Base-by-base conservation (phyloP, 2,329 filamentous ascomycete species). In the Teratosphaeriaceae sp. region DNA sequence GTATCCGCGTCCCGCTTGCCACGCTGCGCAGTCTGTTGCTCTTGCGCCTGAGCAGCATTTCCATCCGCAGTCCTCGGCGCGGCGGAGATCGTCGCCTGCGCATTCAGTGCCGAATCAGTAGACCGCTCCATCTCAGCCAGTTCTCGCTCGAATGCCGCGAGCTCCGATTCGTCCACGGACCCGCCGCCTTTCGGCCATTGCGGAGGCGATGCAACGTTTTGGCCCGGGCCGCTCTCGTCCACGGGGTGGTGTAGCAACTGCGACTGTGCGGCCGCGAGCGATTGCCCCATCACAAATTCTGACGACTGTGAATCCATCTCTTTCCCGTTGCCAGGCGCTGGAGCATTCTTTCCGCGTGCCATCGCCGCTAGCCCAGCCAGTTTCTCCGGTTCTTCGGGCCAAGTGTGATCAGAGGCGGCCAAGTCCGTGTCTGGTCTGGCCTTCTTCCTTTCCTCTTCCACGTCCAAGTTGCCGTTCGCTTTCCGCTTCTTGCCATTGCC, bases 111-210 rank as follows among this genome's bases (percentile, higher is more conserved):
- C 45, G 5, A 33, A 27, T 18, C n/a, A 46, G 42, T 41, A 16
- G 9, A 5, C 11, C n/a, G 13, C 26, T 61, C 58, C 37, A 60
- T 44, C 15, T 50, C 51, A 6, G 80, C 83, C 43, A 94, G 80
- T 42, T 94, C 86, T 2, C 85, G 84, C 61, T 95, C 84, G 59
- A 94, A 94, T 7, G 86, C 85, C 2, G 85, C 80, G 7, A 86
- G 66, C 30, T 68, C 66, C 12, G 72, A 67, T 30, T 47, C 49
- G 74, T 44, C 23, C n/a, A 26, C 35, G 7, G 39, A 5, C 1
- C 19, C 38, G 1, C 31, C 35, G 38, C 15, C 15, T 36, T 9
- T 9, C 21, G 33, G 16, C 6, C 16, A 7, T 8, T 31, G 15
- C 8, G 5, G 8, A 8, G 8, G 16, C 33, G 6, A 22, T 36